Conservation (phyloP, 129 eudicot genomes). For the Glebionis coronaria region DNA sequence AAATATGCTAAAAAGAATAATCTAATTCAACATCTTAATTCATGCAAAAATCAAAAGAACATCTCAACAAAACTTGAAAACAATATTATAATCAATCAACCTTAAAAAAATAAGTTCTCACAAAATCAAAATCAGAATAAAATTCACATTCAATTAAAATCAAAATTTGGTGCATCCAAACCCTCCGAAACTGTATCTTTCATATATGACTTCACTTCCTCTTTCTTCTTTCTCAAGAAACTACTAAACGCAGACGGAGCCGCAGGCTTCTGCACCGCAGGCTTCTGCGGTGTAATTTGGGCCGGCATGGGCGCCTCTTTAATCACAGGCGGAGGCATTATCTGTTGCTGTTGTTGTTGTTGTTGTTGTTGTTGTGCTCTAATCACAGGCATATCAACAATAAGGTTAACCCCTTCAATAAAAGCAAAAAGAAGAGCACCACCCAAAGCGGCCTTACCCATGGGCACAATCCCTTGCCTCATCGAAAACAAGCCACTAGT, state of each 20-base stretch:
- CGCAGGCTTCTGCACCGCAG: neutral
- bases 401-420: conserved; percentile 78
- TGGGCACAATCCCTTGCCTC: conserved; percentile 59
- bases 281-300: neutral
- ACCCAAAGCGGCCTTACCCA: conserved; percentile 54
- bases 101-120: neutral
- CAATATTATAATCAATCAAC: too few species aligned
- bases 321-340: conserved; percentile 27
- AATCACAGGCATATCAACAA: conserved; percentile 43
- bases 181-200: conserved; percentile 26
- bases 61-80: too few species aligned
- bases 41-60: too few species aligned
- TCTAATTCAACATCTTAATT: neutral
- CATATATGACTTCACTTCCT: conserved; percentile 16
- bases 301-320: conserved; percentile 31
- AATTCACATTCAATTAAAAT: conserved; percentile 15
- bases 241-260: conserved; percentile 18
- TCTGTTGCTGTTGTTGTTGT: conserved; percentile 27
- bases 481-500: conserved; percentile 65
- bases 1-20: too few species aligned
- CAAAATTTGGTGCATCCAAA: conserved; percentile 26
- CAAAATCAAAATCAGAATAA: neutral
- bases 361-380: too few species aligned
- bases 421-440: conserved; percentile 56
- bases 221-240: conserved; percentile 28